These are phyloP conservation scores for Calonectria pteridis DNA, from an alignment of 2,329 filamentous ascomycete genomes.

Conservation along the genomic window DNA sequence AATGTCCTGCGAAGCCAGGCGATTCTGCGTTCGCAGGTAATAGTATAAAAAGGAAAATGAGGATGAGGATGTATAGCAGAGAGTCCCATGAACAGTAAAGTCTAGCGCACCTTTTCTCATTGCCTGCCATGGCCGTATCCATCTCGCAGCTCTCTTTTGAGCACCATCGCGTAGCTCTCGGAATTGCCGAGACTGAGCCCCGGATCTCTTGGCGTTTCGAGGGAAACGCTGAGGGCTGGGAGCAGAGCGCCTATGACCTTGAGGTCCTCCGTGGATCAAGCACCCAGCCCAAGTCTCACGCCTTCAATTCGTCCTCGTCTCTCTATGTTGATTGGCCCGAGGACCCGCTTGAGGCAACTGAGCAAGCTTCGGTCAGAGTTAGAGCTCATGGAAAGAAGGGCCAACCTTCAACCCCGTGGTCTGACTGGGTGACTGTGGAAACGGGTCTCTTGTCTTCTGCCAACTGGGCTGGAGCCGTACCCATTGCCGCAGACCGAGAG, in stretches of 20 bases:
- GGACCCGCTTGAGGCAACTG: conserved; percentile 45
- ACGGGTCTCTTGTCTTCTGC: conserved; percentile 46
- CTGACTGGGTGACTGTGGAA: conserved; percentile 50
- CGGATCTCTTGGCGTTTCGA: conserved; percentile 62
- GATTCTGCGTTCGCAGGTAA: neutral
- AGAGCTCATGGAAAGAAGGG: conserved; percentile 46
- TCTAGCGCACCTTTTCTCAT: neutral
- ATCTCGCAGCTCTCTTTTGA: conserved; percentile 57
- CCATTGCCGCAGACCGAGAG: conserved; percentile 48
- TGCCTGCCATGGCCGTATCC: conserved; percentile 50
- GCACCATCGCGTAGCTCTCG: conserved; percentile 56
- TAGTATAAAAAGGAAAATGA: neutral
- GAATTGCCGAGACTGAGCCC: conserved; percentile 58
- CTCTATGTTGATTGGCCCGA: conserved; percentile 60
- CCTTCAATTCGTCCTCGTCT: conserved; percentile 52
- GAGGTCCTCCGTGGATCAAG: conserved; percentile 49
- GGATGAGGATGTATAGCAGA: neutral
- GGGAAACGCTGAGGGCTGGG: conserved; percentile 54
- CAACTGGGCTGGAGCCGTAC: conserved; percentile 47
- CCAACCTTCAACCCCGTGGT: conserved; percentile 40
- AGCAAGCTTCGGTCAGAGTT: conserved; percentile 51
- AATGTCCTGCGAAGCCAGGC: neutral
- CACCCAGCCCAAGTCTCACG: conserved; percentile 30
- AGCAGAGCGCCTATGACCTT: conserved; percentile 58
- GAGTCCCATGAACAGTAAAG: neutral